Evolutionary conservation across 106 monocot genomes (phyloP), one percentile per base, ranked within the genome.

Genomic region (Platanthera zijinensis): DNA sequence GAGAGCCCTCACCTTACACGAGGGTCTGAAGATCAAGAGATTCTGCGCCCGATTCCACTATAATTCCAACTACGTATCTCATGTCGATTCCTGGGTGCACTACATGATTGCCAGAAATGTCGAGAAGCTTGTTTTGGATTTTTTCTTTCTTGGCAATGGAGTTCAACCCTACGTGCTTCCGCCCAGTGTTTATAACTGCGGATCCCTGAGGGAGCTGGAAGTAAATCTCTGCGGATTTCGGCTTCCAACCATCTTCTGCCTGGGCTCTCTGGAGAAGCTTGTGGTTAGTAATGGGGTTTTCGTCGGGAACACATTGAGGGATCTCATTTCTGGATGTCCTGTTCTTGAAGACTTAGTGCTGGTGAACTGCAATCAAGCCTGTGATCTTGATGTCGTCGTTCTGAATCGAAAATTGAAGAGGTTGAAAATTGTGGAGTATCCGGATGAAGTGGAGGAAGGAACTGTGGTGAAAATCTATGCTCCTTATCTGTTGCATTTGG

Each of bases 341-440:
- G 51, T 22, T 13, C 19, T 72, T 19, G 72, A 72, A 51, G 50
- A 72, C 50, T 22, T 72, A 21, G 50, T 7, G 3, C 5, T 72
- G 72, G 72, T 72, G 51, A 72, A 72, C 72, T 72, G 72, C 51
- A 72, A 72, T 19, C 72, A 19, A 51, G 72, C 72, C 10, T 51
- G 72, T 0, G 51, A 72, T 72, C 51, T 72, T 0, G 51, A 72
- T 0, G 21, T 72, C 0, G 72, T 72, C 6, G 72, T 72, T 17
- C 22, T 72, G 72, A 72, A 72, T 22, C 72, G 46, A 22, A 72
- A 22, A 7, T 18, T 72, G 3, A 51, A 51, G 72, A 72, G 21
- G 19, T 19, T 72, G 50, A 50, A 25, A 15, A 51, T 72, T 22
- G 72, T 51, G 22, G 72, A 72, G 72, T 72, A 19, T 72, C 51